Conservation (phyloP, 2,329 filamentous ascomycete genomes). For the Chaetomiaceae sp. region DNA sequence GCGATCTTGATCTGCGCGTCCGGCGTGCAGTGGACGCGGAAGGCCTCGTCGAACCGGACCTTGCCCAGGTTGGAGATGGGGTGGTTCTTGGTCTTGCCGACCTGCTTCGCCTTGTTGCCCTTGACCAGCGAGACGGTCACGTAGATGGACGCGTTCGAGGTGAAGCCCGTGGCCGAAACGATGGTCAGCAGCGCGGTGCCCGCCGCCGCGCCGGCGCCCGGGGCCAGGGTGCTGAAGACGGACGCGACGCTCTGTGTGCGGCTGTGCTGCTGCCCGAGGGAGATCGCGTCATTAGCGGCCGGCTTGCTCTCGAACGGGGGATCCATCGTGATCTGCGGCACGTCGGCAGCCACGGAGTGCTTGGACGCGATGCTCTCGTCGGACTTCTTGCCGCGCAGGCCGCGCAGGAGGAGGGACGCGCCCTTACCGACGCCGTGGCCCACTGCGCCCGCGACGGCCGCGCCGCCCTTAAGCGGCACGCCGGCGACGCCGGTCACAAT, state of each 20-base stretch:
- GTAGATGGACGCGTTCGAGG: slow-evolving; percentile 70
- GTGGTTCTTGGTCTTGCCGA: slow-evolving; percentile 89
- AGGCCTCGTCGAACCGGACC: slow-evolving; percentile 69
- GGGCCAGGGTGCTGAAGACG: slow-evolving; percentile 55
- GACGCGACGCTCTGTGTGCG: slow-evolving; percentile 59
- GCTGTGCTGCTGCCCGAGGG: slow-evolving; percentile 35
- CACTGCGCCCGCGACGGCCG: no score
- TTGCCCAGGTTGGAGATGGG: slow-evolving; percentile 63
- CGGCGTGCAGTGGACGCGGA: slow-evolving; percentile 69
- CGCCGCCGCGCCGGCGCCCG: slow-evolving; percentile 43
- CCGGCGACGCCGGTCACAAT: slow-evolving; percentile 77
- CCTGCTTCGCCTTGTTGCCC: slow-evolving; percentile 61
- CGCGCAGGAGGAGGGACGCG: slow-evolving; percentile 82
- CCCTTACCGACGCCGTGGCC: slow-evolving; percentile 81
- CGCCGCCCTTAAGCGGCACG: slow-evolving; percentile 81
- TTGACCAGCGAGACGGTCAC: slow-evolving; percentile 62
- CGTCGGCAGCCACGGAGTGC: slow-evolving; percentile 28
- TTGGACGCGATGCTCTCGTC: slow-evolving; percentile 39
- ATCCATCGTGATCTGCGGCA: slow-evolving; percentile 37
- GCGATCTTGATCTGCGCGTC: slow-evolving; percentile 82
- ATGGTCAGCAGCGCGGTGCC: slow-evolving; percentile 79
- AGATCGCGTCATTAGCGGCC: slow-evolving; percentile 28
- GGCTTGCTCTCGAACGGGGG: slow-evolving; percentile 26
- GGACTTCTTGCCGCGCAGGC: slow-evolving; percentile 61
- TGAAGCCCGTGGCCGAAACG: slow-evolving; percentile 71